phyloP scores from a whole-genome alignment of 805 yeast genomes.

The Wickerhamiella spandovensis region DNA sequence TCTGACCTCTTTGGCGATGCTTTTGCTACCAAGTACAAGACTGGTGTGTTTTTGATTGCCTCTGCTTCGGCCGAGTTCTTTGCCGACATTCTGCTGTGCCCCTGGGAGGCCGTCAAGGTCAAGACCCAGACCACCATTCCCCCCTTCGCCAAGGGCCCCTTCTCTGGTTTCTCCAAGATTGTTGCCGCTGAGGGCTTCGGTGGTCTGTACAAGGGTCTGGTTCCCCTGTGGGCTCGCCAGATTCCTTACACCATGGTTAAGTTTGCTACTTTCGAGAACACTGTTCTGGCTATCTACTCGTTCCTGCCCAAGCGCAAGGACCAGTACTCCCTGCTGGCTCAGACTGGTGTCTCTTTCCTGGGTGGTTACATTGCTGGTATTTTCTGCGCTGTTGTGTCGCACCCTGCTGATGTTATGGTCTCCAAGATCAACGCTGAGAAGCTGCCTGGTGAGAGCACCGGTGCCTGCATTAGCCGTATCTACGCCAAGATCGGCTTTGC shows the following conservation, averaged over 20 bases:
- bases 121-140: constrained; percentile 88
- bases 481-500: constrained; percentile 72
- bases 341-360: constrained; percentile 86
- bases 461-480: constrained; percentile 57
- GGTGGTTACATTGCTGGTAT: constrained; percentile 98
- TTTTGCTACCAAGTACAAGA: constrained; percentile 47
- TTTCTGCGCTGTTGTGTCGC: constrained; percentile 88
- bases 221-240: constrained; percentile 92
- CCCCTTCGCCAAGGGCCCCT: constrained; percentile 52
- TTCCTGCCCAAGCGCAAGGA: constrained; percentile 59
- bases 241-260: constrained; percentile 98
- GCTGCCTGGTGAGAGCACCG: constrained; percentile 48
- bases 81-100: constrained; percentile 84
- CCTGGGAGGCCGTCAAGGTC: constrained; percentile 90
- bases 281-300: constrained; percentile 67
- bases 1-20: constrained; percentile 52
- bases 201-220: constrained; percentile 76
- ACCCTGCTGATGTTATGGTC: constrained; percentile 99
- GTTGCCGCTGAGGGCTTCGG: constrained; percentile 54
- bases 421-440: constrained; percentile 75
- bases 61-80: constrained; percentile 90
- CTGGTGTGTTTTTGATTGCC: constrained; percentile 65
- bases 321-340: constrained; percentile 59
- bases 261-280: constrained; percentile 87
- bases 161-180: constrained; percentile 56